Conservation (phyloP, 2,329 filamentous ascomycete species). For the Chaetomium sp. region DNA sequence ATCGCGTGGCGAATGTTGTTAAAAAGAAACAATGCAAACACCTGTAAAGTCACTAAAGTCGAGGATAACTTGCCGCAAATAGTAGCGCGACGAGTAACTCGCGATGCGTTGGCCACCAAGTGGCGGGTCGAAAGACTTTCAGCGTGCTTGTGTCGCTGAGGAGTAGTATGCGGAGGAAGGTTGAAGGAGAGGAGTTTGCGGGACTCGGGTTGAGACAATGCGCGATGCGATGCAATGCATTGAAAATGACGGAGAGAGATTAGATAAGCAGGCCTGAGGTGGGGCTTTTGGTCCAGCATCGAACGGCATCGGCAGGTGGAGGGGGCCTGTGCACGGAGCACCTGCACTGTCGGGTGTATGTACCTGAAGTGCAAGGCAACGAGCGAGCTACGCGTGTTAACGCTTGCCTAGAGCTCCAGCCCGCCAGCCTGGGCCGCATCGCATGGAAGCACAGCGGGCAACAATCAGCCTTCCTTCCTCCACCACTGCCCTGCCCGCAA, state of each 20-base stretch:
- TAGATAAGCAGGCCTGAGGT: constrained; percentile 26
- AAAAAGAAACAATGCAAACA: constrained; percentile 2
- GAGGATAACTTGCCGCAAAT: neutral
- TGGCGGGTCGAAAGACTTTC: neutral
- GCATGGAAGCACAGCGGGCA: constrained; percentile 25
- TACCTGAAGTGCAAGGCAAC: constrained; percentile 31
- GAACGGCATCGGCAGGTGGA: too few species aligned
- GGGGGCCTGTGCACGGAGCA: neutral
- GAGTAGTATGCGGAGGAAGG: constrained; percentile 33
- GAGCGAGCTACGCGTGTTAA: constrained; percentile 37
- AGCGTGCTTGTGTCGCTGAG: constrained; percentile 6
- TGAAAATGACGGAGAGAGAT: constrained; percentile 18
- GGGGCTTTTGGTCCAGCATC: neutral
- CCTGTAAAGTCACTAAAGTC: neutral
- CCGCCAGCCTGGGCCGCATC: constrained; percentile 32
- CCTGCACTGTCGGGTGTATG: too few species aligned
- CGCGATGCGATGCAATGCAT: constrained; percentile 13
- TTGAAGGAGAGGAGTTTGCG: constrained; percentile 36
- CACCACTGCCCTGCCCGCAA: neutral
- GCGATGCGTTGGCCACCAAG: neutral
- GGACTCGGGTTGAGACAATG: constrained; percentile 18
- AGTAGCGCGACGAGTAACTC: neutral
- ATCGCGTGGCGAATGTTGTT: constrained; percentile 17
- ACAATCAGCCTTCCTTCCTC: constrained; percentile 26
- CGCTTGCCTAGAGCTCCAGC: constrained; percentile 50